A percentile compares a stretch with the other conserved stretches of the same genome.
These are phyloP conservation scores for Diaporthe sp. DNA, from an alignment of 2,329 filamentous ascomycete species.

Conservation along the genomic window DNA sequence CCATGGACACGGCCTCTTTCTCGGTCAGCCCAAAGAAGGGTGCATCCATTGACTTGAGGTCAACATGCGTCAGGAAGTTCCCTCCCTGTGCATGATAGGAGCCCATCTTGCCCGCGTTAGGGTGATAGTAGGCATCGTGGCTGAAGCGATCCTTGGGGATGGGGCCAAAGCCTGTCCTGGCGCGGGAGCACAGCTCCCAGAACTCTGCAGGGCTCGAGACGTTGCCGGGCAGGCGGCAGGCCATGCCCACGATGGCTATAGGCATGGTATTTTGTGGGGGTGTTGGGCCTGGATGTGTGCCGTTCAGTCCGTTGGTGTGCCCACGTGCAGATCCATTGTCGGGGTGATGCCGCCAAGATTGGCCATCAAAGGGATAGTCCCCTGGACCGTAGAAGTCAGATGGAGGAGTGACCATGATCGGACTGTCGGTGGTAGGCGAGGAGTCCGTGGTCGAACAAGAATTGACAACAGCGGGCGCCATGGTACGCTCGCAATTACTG, in stretches of 20 bases:
- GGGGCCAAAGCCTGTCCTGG: constrained; percentile 55
- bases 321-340: not conserved
- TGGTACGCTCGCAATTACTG: constrained; percentile 1
- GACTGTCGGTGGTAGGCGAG: constrained; percentile 22
- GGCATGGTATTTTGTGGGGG: constrained; percentile 49
- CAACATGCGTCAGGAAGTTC: constrained; percentile 62
- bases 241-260: constrained; percentile 63
- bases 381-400: constrained; percentile 17
- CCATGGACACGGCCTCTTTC: constrained; percentile 66
- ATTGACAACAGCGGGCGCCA: constrained; percentile 15
- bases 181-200: constrained; percentile 59
- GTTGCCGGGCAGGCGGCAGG: constrained; percentile 61
- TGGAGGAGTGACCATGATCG: constrained; percentile 31
- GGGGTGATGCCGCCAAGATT: constrained; percentile 17
- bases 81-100: constrained; percentile 54
- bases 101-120: constrained; percentile 59
- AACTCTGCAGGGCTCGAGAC: constrained; percentile 59
- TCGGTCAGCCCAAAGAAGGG: constrained; percentile 67
- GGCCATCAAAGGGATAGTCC: constrained; percentile 22
- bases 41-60: constrained; percentile 61
- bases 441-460: constrained; percentile 30
- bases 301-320: constrained; percentile 13
- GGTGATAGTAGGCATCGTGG: constrained; percentile 54
- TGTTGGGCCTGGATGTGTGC: not conserved
- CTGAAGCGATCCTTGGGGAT: constrained; percentile 64